Base-by-base conservation (phyloP, 768 basidiomycete species). In the Agrocybe chaxingu region DNA sequence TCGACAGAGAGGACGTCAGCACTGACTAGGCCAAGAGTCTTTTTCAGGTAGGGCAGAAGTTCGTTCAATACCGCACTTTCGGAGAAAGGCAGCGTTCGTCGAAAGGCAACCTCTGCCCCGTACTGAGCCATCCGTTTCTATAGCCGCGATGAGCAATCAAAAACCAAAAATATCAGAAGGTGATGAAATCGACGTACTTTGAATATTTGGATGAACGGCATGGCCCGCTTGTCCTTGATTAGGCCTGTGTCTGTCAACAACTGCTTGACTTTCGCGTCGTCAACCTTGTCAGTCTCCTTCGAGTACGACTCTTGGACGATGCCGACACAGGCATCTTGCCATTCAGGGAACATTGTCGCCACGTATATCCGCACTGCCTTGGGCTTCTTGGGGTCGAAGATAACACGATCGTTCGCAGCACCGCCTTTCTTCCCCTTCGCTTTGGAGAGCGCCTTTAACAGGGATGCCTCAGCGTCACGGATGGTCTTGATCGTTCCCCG, bases 191-290 rank as follows among this genome's bases (percentile, higher is more conserved):
- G 7, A 57, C 75, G 34, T 46, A 94, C 96, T 85, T 97, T 95
- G 84, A 98, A 89, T 30, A 77, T 71, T 52, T 96, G 90, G 41
- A 94, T 82, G 70, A 96, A 98, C 5, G 95, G 95, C 96, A 98
- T 98, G 37, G 80, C 80, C 38, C 85, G 82, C 75, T 98, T 98
- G 72, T 98, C 93, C 78, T 97, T 98, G 71, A 94, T 85, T 65
- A 98, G 64, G 4, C 91, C 93, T 16, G 75, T 77, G 63, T 81
- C 75, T 7, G 76, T 77, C 65, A 98, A 65, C 57, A 80, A 57
- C 59, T 82, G 74, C 65, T 85, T 79, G 45, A 95, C 81, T 66
- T 84, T 85, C 34, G 71, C 82, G 63, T 98, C 94, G 62, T 99
- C 91, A 32, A 98, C 86, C 57, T 75, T 79, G 51, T 82, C 78